These are phyloP conservation scores for Tuber microsphaerosporum DNA, from an alignment of 495 filamentous ascomycete species.

Conservation along the genomic window DNA sequence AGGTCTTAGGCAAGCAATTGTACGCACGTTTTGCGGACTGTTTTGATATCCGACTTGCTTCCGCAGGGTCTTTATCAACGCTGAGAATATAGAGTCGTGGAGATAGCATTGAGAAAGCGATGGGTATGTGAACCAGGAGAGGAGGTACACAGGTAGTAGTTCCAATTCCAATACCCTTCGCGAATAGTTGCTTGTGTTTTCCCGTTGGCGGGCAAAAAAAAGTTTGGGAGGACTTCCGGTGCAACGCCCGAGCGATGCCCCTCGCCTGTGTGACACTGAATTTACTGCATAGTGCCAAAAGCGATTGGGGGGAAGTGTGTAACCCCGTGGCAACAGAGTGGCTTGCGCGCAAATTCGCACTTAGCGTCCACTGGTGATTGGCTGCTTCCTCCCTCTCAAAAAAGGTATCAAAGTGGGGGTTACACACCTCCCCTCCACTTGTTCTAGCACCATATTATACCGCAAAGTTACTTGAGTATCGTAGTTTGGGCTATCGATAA, in stretches of 20 bases:
- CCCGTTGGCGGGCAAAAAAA: not conserved
- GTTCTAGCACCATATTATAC: too few species aligned
- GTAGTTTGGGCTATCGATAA: too few species aligned
- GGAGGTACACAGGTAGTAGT: not conserved
- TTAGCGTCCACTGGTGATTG: too few species aligned
- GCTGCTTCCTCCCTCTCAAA: too few species aligned
- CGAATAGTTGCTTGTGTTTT: not conserved
- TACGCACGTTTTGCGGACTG: slow-evolving; percentile 50
- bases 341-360: too few species aligned
- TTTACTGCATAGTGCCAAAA: too few species aligned
- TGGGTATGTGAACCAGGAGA: not conserved
- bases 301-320: too few species aligned
- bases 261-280: not conserved
- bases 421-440: too few species aligned
- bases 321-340: too few species aligned
- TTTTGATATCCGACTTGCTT: slow-evolving; percentile 54
- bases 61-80: slow-evolving; percentile 56
- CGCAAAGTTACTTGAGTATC: too few species aligned
- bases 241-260: not conserved
- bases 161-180: not conserved
- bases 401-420: too few species aligned
- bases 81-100: slow-evolving; percentile 53
- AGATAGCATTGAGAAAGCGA: slow-evolving; percentile 17
- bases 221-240: not conserved
- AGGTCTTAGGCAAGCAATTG: not conserved